These are phyloP conservation scores for Cutaneotrichosporon curvatum DNA, from an alignment of 1,284 basidiomycete genomes.

Conservation along the genomic window DNA sequence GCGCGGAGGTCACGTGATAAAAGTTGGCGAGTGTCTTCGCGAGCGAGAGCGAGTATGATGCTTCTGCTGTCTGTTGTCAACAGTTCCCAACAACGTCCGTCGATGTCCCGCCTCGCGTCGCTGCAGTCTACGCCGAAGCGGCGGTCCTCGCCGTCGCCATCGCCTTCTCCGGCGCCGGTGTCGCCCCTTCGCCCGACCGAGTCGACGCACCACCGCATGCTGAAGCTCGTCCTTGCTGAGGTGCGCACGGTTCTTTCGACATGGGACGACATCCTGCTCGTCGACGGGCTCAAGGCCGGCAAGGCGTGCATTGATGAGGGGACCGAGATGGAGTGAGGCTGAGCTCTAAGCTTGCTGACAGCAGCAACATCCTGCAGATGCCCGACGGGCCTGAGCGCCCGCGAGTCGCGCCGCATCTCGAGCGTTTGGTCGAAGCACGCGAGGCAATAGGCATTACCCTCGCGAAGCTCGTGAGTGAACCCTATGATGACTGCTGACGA, in stretches of 20 bases:
- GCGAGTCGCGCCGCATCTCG: slow-evolving; percentile 23
- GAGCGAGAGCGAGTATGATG: too few relatives aligned
- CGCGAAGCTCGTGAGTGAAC: slow-evolving; percentile 35
- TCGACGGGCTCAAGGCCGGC: slow-evolving; percentile 37
- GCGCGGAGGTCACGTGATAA: background rate
- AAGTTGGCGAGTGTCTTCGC: background rate
- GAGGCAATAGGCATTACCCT: slow-evolving; percentile 20
- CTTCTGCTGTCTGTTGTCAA: too few relatives aligned
- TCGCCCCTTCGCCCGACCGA: slow-evolving; percentile 20
- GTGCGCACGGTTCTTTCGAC: slow-evolving; percentile 26
- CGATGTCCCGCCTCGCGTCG: slow-evolving; percentile 17
- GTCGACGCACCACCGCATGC: slow-evolving; percentile 40
- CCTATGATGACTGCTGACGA: background rate
- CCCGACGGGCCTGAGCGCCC: slow-evolving; percentile 31
- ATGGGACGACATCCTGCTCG: slow-evolving; percentile 38
- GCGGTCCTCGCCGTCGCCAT: slow-evolving; percentile 43
- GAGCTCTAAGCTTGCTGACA: slow-evolving; percentile 3
- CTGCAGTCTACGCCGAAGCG: slow-evolving; percentile 48
- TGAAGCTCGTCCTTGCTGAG: slow-evolving; percentile 34
- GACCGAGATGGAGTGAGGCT: slow-evolving; percentile 35
- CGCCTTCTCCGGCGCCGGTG: slow-evolving; percentile 27
- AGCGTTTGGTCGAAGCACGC: slow-evolving; percentile 16
- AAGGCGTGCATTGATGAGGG: slow-evolving; percentile 34
- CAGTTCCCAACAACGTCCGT: too few relatives aligned
- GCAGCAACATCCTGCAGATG: slow-evolving; percentile 30